Conservation (phyloP, 2,329 filamentous ascomycete genomes). For the Cyphellophora attinorum region DNA sequence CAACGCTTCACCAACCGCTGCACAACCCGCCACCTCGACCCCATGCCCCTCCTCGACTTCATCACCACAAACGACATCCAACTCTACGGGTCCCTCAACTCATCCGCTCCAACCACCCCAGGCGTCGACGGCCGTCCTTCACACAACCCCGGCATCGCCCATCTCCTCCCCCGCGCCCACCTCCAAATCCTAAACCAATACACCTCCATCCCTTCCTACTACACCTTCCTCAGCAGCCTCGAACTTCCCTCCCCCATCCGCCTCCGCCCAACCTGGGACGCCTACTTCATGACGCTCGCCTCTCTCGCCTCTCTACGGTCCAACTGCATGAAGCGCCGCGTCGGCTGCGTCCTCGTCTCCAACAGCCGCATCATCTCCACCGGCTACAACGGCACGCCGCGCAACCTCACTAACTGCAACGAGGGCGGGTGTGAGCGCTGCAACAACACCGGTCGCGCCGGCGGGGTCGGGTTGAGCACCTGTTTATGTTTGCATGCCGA, state of each 20-base stretch:
- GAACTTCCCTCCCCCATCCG: constrained; percentile 70
- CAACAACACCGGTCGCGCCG: constrained; percentile 58
- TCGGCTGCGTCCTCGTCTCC: constrained; percentile 85
- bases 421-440: constrained; percentile 85
- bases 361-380: constrained; percentile 78
- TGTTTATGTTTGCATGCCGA: constrained; percentile 97
- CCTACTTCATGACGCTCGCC: constrained; percentile 97
- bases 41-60: constrained; percentile 49
- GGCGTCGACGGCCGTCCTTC: background rate
- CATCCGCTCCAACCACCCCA: background rate
- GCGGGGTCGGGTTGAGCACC: constrained; percentile 67
- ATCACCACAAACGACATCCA: constrained; percentile 60
- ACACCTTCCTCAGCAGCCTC: constrained; percentile 61
- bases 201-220: constrained; percentile 59
- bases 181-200: constrained; percentile 82
- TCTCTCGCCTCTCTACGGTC: constrained; percentile 79
- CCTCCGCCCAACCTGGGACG: constrained; percentile 84
- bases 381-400: constrained; percentile 95
- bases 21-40: constrained; percentile 33
- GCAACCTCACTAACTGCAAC: constrained; percentile 79
- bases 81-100: constrained; percentile 55
- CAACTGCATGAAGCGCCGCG: constrained; percentile 97
- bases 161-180: constrained; percentile 71
- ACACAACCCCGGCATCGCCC: constrained; percentile 53
- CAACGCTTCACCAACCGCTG: constrained; percentile 59